phyloP scores from a whole-genome alignment of 495 filamentous ascomycete species.

The Filosporella fistucella region DNA sequence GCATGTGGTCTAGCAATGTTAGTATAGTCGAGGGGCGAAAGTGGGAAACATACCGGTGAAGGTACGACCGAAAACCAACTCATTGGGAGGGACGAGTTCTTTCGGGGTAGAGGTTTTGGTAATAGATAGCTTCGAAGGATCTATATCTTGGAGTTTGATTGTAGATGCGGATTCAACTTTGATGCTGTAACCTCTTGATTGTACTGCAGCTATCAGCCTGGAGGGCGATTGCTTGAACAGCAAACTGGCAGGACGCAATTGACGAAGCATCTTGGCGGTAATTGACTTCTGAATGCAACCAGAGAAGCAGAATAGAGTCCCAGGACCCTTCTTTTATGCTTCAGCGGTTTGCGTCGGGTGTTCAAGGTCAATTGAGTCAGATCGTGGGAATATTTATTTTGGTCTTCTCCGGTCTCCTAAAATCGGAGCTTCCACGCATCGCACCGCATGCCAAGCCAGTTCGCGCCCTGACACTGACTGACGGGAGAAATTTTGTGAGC shows the following conservation, averaged over 20 bases:
- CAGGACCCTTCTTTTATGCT: too few relatives aligned
- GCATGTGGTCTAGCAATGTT: constrained; percentile 75
- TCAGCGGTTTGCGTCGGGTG: too few relatives aligned
- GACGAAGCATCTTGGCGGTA: constrained; percentile 25
- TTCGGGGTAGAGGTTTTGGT: constrained; percentile 74
- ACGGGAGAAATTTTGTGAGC: too few relatives aligned
- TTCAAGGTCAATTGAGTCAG: constrained; percentile 1
- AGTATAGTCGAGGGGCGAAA: background rate
- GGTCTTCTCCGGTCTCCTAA: constrained; percentile 4
- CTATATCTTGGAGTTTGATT: constrained; percentile 47
- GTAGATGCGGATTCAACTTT: constrained; percentile 46
- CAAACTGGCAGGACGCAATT: constrained; percentile 20
- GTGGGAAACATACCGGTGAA: constrained; percentile 53
- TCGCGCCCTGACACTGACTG: background rate
- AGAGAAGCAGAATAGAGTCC: background rate
- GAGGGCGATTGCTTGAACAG: constrained; percentile 17
- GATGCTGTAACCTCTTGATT: constrained; percentile 53
- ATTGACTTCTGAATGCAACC: background rate
- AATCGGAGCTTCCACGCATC: constrained; percentile 9
- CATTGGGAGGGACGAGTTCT: constrained; percentile 61
- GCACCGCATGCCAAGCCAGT: background rate
- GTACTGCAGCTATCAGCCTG: constrained; percentile 24
- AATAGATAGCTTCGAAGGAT: constrained; percentile 70
- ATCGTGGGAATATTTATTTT: constrained; percentile 2
- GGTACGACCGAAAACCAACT: constrained; percentile 79